phyloP scores from a whole-genome alignment of 352 stramenopile species.

The Thalassiosira pacifica region DNA sequence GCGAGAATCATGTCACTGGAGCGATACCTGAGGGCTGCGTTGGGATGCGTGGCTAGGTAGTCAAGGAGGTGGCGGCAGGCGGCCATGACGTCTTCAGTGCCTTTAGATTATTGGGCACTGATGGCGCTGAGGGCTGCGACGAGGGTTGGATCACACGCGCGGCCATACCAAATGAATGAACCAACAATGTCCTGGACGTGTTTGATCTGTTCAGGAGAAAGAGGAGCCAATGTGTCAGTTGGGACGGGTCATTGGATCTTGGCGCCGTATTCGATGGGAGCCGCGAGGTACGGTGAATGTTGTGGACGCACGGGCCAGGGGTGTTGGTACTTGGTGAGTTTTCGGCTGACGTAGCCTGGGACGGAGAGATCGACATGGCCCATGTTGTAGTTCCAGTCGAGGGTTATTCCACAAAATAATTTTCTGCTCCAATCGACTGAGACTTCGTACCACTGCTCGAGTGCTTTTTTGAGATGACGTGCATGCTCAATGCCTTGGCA shows the following conservation, averaged over 20 bases:
- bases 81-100: background rate
- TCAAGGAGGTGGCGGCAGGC: background rate
- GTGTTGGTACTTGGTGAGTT: constrained; percentile 19
- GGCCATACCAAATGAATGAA: constrained; percentile 52
- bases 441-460: constrained; percentile 10
- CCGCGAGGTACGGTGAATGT: no score
- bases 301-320: constrained; percentile 23
- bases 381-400: constrained; percentile 57
- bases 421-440: constrained; percentile 25
- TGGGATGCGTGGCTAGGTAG: no score
- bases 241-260: constrained; percentile 37
- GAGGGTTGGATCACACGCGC: constrained; percentile 22
- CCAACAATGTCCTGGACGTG: constrained; percentile 54
- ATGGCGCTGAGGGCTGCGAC: constrained; percentile 20
- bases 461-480: constrained; percentile 6
- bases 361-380: constrained; percentile 34
- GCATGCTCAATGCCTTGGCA: constrained; percentile 36
- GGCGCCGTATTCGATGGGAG: background rate
- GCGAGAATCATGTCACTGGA: background rate
- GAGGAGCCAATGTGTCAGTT: constrained; percentile 16
- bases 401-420: constrained; percentile 42
- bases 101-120: background rate
- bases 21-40: background rate
- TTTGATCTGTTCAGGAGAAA: constrained; percentile 29
- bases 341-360: constrained; percentile 17